These are phyloP conservation scores for Pterulicium gracile DNA, from an alignment of 1,284 basidiomycete species.

Conservation along the genomic window DNA sequence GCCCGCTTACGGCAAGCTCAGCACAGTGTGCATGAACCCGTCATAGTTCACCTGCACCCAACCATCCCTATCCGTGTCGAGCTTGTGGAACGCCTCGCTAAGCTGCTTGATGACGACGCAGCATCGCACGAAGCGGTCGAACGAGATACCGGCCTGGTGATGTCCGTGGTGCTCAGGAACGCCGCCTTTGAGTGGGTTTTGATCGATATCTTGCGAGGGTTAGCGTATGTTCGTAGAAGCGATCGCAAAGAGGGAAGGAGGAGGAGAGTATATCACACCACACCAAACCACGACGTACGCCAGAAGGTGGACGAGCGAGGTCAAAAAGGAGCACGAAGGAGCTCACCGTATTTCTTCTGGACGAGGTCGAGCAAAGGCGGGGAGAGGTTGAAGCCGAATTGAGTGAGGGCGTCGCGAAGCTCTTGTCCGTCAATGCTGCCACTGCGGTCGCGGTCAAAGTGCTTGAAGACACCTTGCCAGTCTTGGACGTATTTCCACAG, in stretches of 20 bases:
- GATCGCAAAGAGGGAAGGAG: neutral
- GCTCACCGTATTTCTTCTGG: constrained; percentile 54
- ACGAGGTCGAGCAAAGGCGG: constrained; percentile 54
- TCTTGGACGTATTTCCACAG: constrained; percentile 79
- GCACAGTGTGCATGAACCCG: constrained; percentile 62
- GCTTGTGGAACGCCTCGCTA: constrained; percentile 48
- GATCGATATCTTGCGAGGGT: constrained; percentile 31
- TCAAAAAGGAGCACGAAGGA: neutral
- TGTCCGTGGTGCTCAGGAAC: too few relatives aligned
- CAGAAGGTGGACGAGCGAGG: neutral
- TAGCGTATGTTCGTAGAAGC: constrained; percentile 9
- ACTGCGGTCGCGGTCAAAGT: constrained; percentile 68
- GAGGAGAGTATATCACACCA: neutral
- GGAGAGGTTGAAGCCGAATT: constrained; percentile 59
- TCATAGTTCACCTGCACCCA: constrained; percentile 74
- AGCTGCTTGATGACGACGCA: constrained; percentile 75
- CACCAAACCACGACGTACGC: too few relatives aligned
- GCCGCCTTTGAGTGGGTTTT: constrained; percentile 47
- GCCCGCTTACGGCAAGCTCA: constrained; percentile 47
- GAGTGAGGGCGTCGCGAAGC: constrained; percentile 50
- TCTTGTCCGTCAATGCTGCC: constrained; percentile 64
- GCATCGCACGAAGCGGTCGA: constrained; percentile 75
- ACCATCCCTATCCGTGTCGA: constrained; percentile 59
- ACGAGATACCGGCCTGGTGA: constrained; percentile 68
- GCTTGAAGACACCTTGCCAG: constrained; percentile 73